Evolutionary conservation across 1,284 basidiomycete genomes (phyloP).

Genomic region (Rhodotorula sp.): DNA sequence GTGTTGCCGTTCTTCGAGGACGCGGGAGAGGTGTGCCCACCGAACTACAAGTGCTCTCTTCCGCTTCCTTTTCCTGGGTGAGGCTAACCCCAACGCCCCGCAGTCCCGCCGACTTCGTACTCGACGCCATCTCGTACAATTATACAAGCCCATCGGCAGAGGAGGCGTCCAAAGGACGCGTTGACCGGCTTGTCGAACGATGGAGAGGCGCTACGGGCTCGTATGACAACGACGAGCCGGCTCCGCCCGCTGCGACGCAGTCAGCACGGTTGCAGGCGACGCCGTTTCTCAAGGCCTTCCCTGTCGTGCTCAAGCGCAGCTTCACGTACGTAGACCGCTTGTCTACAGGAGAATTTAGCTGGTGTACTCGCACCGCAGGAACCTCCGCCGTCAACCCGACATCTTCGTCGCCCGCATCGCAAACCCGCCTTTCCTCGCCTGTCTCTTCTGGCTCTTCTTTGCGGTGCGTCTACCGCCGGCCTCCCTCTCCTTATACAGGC

Average conservation of each 20-base stretch:
- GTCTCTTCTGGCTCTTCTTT: slow-evolving; percentile 54
- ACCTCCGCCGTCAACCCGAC: slow-evolving; percentile 42
- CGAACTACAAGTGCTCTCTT: slow-evolving; percentile 28
- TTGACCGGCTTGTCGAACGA: slow-evolving; percentile 14
- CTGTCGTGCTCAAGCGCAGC: slow-evolving; percentile 29
- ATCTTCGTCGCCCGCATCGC: slow-evolving; percentile 36
- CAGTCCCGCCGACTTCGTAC: slow-evolving; percentile 43
- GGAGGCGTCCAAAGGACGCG: slow-evolving; percentile 3
- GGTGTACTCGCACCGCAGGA: neutral
- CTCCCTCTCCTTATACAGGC: neutral
- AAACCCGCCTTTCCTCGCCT: slow-evolving; percentile 42
- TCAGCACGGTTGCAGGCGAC: slow-evolving; percentile 12
- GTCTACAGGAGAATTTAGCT: neutral
- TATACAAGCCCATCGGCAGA: slow-evolving; percentile 14
- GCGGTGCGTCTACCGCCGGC: slow-evolving; percentile 25
- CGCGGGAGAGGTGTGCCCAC: slow-evolving; percentile 46
- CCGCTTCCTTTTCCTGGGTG: no score
- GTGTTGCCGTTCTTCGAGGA: slow-evolving; percentile 50
- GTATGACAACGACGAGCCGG: no score
- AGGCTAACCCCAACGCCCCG: neutral
- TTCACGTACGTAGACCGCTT: slow-evolving; percentile 11
- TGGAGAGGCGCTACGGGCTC: neutral
- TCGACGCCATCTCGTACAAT: slow-evolving; percentile 40
- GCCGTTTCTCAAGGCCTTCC: slow-evolving; percentile 33
- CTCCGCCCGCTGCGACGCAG: neutral